Evolutionary conservation across 352 stramenopile species (phyloP).

Genomic region (Phytophthora palmivora): DNA sequence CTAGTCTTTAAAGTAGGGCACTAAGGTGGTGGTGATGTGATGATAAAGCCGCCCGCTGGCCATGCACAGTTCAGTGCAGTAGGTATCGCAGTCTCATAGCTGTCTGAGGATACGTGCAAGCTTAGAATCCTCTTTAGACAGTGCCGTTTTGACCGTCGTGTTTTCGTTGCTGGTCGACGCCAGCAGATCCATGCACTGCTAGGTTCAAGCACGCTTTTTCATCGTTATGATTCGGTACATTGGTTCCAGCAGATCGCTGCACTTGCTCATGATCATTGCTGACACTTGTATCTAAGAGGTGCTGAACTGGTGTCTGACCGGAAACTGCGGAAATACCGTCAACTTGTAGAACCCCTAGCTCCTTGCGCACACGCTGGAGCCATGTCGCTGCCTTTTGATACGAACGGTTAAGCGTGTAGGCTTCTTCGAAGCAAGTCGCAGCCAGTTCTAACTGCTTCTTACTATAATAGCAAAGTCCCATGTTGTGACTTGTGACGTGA

Average conservation of each 20-base stretch:
- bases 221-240: conserved; percentile 58
- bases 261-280: conserved; percentile 15
- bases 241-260: conserved; percentile 23
- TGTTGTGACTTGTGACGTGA: conserved; percentile 96
- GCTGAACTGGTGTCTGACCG: conserved; percentile 13
- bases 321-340: conserved; percentile 13
- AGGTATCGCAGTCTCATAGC: conserved; percentile 15
- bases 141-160: conserved; percentile 12
- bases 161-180: conserved; percentile 13
- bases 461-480: conserved; percentile 95
- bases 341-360: conserved; percentile 41
- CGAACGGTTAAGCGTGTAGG: conserved; percentile 66
- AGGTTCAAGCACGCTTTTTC: conserved; percentile 39
- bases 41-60: not conserved
- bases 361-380: conserved; percentile 80
- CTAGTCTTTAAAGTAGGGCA: conserved; percentile 34
- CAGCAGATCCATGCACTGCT: conserved; percentile 12
- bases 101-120: conserved; percentile 16
- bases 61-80: conserved; percentile 19
- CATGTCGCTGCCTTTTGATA: conserved; percentile 86
- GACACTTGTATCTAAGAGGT: conserved; percentile 6
- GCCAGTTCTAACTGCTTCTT: conserved; percentile 76
- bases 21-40: not conserved
- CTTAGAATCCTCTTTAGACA: conserved; percentile 20
- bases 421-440: conserved; percentile 74